Evolutionary conservation across 73 alveolate species (phyloP).

Genomic region (Stentor roeselii): DNA sequence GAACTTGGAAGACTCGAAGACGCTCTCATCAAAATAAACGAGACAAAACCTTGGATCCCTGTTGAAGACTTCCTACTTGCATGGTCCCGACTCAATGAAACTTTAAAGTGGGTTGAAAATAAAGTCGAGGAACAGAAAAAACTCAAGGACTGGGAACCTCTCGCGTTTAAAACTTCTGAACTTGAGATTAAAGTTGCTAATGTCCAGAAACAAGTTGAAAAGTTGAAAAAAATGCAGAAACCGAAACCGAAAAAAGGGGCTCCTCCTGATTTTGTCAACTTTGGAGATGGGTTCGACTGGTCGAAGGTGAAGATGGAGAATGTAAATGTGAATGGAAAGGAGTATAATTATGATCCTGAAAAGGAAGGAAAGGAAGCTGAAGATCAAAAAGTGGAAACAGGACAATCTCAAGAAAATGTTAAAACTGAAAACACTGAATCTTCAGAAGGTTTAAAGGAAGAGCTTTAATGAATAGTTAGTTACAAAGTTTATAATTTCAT

Average conservation of each 20-base stretch:
- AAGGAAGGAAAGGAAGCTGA: background rate
- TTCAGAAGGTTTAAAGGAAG: no score
- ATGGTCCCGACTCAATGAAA: background rate
- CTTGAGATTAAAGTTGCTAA: background rate
- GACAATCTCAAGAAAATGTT: no score
- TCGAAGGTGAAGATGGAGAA: slow-evolving; percentile 19
- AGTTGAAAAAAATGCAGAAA: background rate
- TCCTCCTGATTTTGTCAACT: slow-evolving; percentile 12
- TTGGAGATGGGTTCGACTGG: slow-evolving; percentile 23
- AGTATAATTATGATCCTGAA: background rate
- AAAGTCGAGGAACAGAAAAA: background rate
- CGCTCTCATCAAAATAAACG: background rate
- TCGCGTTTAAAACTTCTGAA: background rate
- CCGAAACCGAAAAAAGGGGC: background rate
- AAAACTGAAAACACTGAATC: no score
- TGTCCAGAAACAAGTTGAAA: background rate
- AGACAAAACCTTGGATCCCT: background rate
- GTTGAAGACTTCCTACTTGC: background rate
- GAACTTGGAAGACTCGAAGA: background rate
- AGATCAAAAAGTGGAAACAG: background rate
- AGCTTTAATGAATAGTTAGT: no score
- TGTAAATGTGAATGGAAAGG: slow-evolving; percentile 11
- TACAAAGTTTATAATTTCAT: no score
- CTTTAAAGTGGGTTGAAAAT: background rate
- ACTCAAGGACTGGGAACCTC: background rate